phyloP scores from a whole-genome alignment of 2,329 filamentous ascomycete species.

The Fusarium sp. region DNA sequence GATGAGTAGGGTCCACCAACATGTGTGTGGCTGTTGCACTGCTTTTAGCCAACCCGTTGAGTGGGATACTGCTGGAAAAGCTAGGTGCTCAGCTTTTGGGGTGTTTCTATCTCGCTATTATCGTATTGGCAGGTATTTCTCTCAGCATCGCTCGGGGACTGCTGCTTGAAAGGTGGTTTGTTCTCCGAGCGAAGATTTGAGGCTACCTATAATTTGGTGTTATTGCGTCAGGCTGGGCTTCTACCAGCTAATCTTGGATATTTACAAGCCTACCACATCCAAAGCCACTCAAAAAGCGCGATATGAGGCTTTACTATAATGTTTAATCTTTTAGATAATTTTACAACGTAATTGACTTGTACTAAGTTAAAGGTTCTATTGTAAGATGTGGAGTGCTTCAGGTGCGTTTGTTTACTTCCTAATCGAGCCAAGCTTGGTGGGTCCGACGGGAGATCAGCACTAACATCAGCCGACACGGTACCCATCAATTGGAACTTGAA shows the following conservation, averaged over 20 bases:
- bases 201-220: too few relatives aligned
- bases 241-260: too few relatives aligned
- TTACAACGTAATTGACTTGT: too few relatives aligned
- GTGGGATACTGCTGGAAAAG: slow-evolving; percentile 58
- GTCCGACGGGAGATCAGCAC: neutral
- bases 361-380: too few relatives aligned
- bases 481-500: too few relatives aligned
- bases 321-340: too few relatives aligned
- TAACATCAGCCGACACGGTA: neutral
- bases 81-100: slow-evolving; percentile 58
- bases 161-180: slow-evolving; percentile 11
- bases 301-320: too few relatives aligned
- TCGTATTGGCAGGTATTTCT: slow-evolving; percentile 51
- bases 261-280: too few relatives aligned
- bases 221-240: too few relatives aligned
- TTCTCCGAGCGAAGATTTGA: neutral
- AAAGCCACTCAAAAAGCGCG: too few relatives aligned
- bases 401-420: slow-evolving; percentile 32
- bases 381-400: neutral
- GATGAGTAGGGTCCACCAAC: slow-evolving; percentile 55
- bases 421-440: slow-evolving; percentile 10
- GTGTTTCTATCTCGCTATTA: slow-evolving; percentile 59
- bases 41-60: slow-evolving; percentile 59
- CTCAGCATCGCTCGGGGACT: slow-evolving; percentile 40
- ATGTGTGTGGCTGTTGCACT: slow-evolving; percentile 59